A percentile compares a stretch with the other conserved stretches of the same genome.
phyloP scores from a whole-genome alignment of 345 rosid species.

The Melaleuca alternifolia region DNA sequence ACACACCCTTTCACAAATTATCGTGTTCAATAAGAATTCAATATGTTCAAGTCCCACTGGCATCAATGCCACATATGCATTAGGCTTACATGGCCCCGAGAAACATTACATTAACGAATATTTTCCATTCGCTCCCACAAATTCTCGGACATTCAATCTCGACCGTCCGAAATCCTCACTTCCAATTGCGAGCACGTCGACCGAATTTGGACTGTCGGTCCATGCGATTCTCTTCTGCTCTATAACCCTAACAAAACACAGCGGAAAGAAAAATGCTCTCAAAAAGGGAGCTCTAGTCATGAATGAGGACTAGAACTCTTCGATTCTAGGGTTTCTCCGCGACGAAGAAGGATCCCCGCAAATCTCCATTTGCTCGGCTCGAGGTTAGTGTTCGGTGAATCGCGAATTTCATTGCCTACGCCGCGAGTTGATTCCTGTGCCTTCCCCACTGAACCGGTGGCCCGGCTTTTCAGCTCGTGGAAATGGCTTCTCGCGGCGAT shows the following conservation, averaged over 20 bases:
- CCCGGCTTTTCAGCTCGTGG: neutral
- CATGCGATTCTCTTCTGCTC: neutral
- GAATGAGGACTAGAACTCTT: neutral
- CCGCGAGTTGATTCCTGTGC: neutral
- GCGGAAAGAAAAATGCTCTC: neutral
- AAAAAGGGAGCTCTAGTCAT: neutral
- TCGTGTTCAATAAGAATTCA: too few species aligned
- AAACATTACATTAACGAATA: neutral
- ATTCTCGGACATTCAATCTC: neutral
- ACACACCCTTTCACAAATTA: neutral
- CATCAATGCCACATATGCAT: neutral
- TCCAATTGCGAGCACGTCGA: neutral
- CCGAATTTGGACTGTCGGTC: neutral
- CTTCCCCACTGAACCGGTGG: neutral
- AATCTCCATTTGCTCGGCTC: neutral
- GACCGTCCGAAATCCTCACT: neutral
- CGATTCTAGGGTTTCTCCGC: neutral
- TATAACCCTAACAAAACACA: neutral
- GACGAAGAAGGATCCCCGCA: neutral
- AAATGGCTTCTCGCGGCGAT: neutral
- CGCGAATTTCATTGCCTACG: neutral
- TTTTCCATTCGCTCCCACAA: neutral
- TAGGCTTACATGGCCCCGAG: neutral
- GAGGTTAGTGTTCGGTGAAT: neutral
- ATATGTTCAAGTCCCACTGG: neutral